A percentile compares a stretch with the other conserved stretches of the same genome.
These are phyloP conservation scores for Peniophora sp. DNA, from an alignment of 1,284 basidiomycete genomes.

Conservation along the genomic window DNA sequence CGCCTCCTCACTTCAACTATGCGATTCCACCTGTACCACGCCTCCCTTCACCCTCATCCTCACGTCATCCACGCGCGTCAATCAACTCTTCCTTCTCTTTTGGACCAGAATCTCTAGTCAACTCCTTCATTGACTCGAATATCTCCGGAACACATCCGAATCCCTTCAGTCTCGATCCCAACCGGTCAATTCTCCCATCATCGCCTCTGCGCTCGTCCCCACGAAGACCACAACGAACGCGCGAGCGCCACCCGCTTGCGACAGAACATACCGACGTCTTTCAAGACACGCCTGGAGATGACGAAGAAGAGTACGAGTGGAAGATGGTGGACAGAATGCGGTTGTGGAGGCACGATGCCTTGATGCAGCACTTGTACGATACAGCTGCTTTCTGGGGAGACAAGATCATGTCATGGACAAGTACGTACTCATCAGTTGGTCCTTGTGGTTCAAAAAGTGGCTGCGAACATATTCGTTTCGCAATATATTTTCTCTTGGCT, in stretches of 20 bases:
- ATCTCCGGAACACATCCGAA: conserved; percentile 46
- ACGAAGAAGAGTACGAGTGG: conserved; percentile 62
- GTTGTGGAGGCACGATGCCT: conserved; percentile 93
- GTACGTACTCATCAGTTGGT: conserved; percentile 51
- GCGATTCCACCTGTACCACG: conserved; percentile 23
- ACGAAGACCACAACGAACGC: conserved; percentile 32
- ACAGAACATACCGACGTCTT: conserved; percentile 73
- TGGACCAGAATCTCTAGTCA: conserved; percentile 64
- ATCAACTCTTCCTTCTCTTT: conserved; percentile 79
- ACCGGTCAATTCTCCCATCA: conserved; percentile 60
- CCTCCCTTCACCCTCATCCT: conserved; percentile 34
- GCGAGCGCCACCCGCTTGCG: conserved; percentile 59
- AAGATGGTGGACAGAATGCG: conserved; percentile 91
- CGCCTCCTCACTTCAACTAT: conserved; percentile 25
- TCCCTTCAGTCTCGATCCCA: conserved; percentile 62
- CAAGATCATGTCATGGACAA: conserved; percentile 91
- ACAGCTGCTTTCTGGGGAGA: conserved; percentile 99
- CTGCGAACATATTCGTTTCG: no score
- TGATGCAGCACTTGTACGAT: conserved; percentile 96
- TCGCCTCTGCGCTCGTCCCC: conserved; percentile 63
- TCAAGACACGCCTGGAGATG: conserved; percentile 54
- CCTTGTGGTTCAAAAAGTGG: no score
- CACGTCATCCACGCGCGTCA: conserved; percentile 48
- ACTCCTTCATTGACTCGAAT: conserved; percentile 57
- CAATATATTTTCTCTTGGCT: not conserved